A percentile compares a stretch with the other conserved stretches of the same genome.
phyloP scores from a whole-genome alignment of 176 grass and related monocot genomes.

The Poa annua region DNA sequence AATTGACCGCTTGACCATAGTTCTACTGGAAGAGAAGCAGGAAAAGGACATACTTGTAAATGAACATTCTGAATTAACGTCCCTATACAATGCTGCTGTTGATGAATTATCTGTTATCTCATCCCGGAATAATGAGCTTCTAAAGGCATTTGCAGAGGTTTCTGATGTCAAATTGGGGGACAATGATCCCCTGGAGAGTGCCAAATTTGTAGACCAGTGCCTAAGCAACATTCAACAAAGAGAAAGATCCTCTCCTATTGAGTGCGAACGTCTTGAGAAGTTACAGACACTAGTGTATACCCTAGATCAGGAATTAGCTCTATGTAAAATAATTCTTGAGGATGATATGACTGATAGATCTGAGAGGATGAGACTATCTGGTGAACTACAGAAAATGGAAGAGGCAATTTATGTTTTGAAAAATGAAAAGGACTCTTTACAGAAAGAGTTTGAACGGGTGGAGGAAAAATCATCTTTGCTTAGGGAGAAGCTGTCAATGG shows the following conservation, averaged over 20 bases:
- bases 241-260: slow-evolving; percentile 49
- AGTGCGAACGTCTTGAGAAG: slow-evolving; percentile 60
- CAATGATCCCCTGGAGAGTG: slow-evolving; percentile 45
- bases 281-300: slow-evolving; percentile 65
- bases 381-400: slow-evolving; percentile 54
- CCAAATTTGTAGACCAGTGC: slow-evolving; percentile 58
- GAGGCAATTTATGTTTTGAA: slow-evolving; percentile 63
- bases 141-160: slow-evolving; percentile 65
- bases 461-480: slow-evolving; percentile 90
- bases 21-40: slow-evolving; percentile 80
- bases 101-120: slow-evolving; percentile 62
- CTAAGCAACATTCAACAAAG: slow-evolving; percentile 54
- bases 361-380: slow-evolving; percentile 46
- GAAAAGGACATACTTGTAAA: slow-evolving; percentile 74
- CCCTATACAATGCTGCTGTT: slow-evolving; percentile 49
- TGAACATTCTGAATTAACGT: slow-evolving; percentile 74
- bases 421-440: slow-evolving; percentile 76
- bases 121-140: slow-evolving; percentile 59
- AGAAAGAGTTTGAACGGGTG: slow-evolving; percentile 73
- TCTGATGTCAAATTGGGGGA: slow-evolving; percentile 65
- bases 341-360: slow-evolving; percentile 65
- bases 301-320: slow-evolving; percentile 69
- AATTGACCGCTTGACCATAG: slow-evolving; percentile 62
- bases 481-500: slow-evolving; percentile 96
- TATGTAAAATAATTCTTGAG: slow-evolving; percentile 80